Conservation (phyloP, 495 filamentous ascomycete species). For the Aspergillus taichungensis region DNA sequence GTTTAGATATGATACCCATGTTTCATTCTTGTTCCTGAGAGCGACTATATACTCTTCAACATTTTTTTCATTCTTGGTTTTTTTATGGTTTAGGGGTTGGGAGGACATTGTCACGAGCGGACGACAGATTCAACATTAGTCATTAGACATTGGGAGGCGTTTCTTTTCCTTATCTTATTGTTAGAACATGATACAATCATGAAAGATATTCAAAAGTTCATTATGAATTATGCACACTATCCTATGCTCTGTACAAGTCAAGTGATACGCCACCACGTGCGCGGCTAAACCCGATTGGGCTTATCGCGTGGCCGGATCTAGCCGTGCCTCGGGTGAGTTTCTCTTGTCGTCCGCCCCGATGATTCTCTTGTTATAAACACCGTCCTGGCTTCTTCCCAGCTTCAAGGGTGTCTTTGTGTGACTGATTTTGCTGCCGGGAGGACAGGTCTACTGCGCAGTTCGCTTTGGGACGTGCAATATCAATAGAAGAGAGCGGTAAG, state of each 20-base stretch:
- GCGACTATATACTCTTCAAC: conserved; percentile 7
- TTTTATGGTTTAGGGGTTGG: conserved; percentile 4
- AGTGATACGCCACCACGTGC: too few relatives aligned
- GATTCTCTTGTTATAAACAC: too few relatives aligned
- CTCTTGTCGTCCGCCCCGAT: too few relatives aligned
- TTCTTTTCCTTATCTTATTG: conserved; percentile 8
- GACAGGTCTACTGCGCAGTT: too few relatives aligned
- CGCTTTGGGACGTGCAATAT: too few relatives aligned
- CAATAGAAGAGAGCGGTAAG: too few relatives aligned
- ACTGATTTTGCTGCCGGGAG: too few relatives aligned
- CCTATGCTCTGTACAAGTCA: background rate
- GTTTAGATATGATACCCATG: conserved; percentile 40
- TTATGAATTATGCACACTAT: background rate
- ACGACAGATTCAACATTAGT: conserved; percentile 17
- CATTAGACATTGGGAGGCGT: conserved; percentile 11
- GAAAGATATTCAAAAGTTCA: background rate
- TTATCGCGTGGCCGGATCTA: too few relatives aligned
- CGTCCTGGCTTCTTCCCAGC: too few relatives aligned
- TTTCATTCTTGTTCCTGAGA: conserved; percentile 9
- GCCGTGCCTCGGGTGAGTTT: too few relatives aligned
- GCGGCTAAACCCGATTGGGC: too few relatives aligned
- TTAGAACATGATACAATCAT: conserved; percentile 3
- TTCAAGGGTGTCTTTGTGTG: too few relatives aligned
- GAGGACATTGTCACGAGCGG: conserved; percentile 1
- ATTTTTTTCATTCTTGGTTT: background rate